phyloP scores from a whole-genome alignment of 2,329 filamentous ascomycete species.

The Triangularia verruculosa region DNA sequence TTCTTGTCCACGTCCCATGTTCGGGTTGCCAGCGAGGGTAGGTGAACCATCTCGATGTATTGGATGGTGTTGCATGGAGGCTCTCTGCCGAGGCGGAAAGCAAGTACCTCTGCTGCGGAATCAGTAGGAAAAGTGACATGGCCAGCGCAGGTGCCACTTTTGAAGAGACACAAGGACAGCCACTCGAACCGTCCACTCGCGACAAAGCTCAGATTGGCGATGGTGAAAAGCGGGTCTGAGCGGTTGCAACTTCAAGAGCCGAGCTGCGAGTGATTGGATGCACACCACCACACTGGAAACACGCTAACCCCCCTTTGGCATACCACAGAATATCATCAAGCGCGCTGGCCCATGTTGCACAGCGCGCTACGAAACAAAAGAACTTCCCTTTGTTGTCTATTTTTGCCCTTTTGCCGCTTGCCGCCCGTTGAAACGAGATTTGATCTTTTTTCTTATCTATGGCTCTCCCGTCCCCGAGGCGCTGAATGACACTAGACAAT shows the following conservation, averaged over 20 bases:
- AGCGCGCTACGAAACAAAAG: not conserved
- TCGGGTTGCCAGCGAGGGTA: not conserved
- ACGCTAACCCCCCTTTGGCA: conserved; percentile 6
- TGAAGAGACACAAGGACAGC: conserved; percentile 21
- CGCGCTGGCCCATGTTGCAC: not conserved
- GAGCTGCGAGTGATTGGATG: conserved; percentile 28
- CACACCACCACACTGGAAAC: conserved; percentile 16
- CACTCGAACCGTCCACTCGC: conserved; percentile 23
- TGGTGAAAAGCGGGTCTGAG: conserved; percentile 7
- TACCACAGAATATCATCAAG: conserved; percentile 1
- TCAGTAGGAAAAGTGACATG: conserved; percentile 2
- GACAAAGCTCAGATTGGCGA: conserved; percentile 27
- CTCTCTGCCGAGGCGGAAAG: not conserved
- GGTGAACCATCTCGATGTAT: not conserved
- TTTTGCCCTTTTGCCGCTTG: not conserved
- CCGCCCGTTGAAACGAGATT: not conserved
- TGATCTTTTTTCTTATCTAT: not conserved
- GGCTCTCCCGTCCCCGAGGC: not conserved
- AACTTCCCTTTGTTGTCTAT: not conserved
- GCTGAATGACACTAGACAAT: not conserved
- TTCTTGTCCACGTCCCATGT: not conserved
- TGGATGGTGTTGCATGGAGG: not conserved
- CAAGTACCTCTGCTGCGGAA: not conserved
- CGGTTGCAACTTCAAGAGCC: conserved; percentile 22
- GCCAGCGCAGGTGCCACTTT: conserved; percentile 13